Evolutionary conservation across 2,329 filamentous ascomycete species (phyloP).

Genomic region (Didymella pinodella): DNA sequence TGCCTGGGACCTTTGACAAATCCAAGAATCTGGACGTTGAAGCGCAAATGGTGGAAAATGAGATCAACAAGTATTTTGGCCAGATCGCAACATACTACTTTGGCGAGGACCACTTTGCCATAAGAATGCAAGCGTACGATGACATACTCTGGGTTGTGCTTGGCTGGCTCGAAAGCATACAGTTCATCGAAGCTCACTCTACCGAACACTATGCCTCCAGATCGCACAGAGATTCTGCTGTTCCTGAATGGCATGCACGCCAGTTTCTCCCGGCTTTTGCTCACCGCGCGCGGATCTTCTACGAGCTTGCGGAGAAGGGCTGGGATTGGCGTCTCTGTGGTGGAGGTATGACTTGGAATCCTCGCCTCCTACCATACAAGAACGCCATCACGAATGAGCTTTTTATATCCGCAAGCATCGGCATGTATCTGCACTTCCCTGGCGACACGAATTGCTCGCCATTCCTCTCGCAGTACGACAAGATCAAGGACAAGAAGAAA

Average conservation of each 20-base stretch:
- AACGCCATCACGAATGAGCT: constrained; percentile 96
- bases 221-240: constrained; percentile 10
- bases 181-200: constrained; percentile 77
- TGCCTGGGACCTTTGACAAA: constrained; percentile 45
- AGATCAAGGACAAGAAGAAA: constrained; percentile 16
- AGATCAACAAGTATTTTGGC: constrained; percentile 83
- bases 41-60: constrained; percentile 70
- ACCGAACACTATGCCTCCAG: constrained; percentile 63
- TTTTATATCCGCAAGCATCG: constrained; percentile 82
- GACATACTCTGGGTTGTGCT: constrained; percentile 97
- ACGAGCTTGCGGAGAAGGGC: constrained; percentile 77
- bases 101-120: constrained; percentile 78
- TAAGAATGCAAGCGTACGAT: constrained; percentile 84
- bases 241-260: constrained; percentile 72
- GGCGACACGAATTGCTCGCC: constrained; percentile 78
- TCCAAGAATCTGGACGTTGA: constrained; percentile 43
- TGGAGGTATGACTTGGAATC: constrained; percentile 93
- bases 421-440: constrained; percentile 90
- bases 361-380: constrained; percentile 78
- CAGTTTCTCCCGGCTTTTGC: constrained; percentile 80
- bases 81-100: constrained; percentile 83
- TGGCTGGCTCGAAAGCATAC: constrained; percentile 84
- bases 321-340: constrained; percentile 84
- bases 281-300: constrained; percentile 84
- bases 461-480: constrained; percentile 58